These are phyloP conservation scores for Penicillium verrucosum DNA, from an alignment of 2,329 filamentous ascomycete genomes.

Conservation along the genomic window DNA sequence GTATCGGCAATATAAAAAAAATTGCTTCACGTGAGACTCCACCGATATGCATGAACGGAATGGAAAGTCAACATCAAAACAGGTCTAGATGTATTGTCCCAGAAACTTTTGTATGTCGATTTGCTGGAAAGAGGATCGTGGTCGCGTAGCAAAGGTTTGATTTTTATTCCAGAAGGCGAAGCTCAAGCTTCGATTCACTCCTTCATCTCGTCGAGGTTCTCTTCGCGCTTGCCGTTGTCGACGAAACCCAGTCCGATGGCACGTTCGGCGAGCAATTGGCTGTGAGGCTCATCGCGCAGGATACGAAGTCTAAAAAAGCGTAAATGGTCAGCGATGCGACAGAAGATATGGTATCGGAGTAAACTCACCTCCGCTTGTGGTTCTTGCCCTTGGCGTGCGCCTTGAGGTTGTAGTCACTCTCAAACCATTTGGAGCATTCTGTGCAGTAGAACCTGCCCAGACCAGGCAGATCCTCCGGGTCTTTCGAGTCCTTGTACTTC, in stretches of 20 bases:
- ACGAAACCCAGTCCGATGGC: conserved; percentile 65
- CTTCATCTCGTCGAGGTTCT: conserved; percentile 43
- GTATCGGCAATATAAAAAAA: conserved; percentile 32
- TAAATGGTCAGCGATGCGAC: conserved; percentile 10
- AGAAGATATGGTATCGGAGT: too few relatives aligned
- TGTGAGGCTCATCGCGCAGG: conserved; percentile 79
- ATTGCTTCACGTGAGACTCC: conserved; percentile 23
- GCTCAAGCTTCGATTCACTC: conserved; percentile 20
- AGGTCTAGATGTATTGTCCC: background rate
- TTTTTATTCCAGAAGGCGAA: conserved; percentile 1
- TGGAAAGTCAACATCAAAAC: conserved; percentile 2
- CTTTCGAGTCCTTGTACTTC: conserved; percentile 74
- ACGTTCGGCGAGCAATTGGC: conserved; percentile 80
- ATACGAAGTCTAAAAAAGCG: conserved; percentile 64
- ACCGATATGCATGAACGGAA: conserved; percentile 11
- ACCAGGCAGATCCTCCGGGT: conserved; percentile 80
- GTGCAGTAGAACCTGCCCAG: conserved; percentile 83
- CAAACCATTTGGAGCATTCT: conserved; percentile 96
- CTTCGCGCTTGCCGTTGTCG: conserved; percentile 59
- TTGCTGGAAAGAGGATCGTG: conserved; percentile 10
- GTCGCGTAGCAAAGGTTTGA: conserved; percentile 11
- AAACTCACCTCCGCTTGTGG: conserved; percentile 76
- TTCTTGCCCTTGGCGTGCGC: conserved; percentile 82
- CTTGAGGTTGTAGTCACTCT: conserved; percentile 71
- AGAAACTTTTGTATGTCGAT: conserved; percentile 7